Base-by-base conservation (phyloP, 2,329 filamentous ascomycete genomes). In the Cryoendolithus antarcticus region DNA sequence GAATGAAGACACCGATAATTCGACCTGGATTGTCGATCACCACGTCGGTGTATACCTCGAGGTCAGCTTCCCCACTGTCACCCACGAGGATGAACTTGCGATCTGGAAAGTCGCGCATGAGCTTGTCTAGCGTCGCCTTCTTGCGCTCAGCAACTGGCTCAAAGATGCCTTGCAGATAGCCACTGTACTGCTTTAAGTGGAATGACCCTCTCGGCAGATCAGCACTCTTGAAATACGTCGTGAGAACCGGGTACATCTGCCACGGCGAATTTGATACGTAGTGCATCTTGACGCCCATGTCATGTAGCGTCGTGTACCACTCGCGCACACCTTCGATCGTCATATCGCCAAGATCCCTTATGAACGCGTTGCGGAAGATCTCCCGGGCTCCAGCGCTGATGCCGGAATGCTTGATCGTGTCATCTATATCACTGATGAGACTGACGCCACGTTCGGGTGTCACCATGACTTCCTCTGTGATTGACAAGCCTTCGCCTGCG, bases 191-290 rank as follows among this genome's bases (percentile, higher is more conserved):
- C 60, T 98, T 98, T 48, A 98, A 62, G 57, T 98, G 93, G 48
- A 96, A 83, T 0, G 89, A 95, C 0, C 91, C 93, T 1, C 75
- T 75, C 0, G 91, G 91, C 1, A 98, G 65, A 1, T 82, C 82
- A 5, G 83, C 82, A 31, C 81, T 63, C 47, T 79, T 77, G 59
- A 96, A 93, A 58, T 82, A 98, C 38, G 75, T 85, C 4, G 84
- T 81, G 8, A 98, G 66, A 2, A 96, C 77, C 0, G 91, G 91
- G 52, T 85, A 98, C 5, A 98, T 71, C 58, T 98, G 93, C 93
- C 93, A 98, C 1, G 91, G 91, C 37, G 89, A 93, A 61, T 98
- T 98, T n/a, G 91, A 98, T 48, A 94, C 93, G 59, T 98, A 98
- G 57, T 98, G 93, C 38, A 98, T 73, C 51, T 79, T 76, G 19